These are phyloP conservation scores for Hymenoscyphus fructigenus DNA, from an alignment of 2,329 filamentous ascomycete species.

Conservation along the genomic window DNA sequence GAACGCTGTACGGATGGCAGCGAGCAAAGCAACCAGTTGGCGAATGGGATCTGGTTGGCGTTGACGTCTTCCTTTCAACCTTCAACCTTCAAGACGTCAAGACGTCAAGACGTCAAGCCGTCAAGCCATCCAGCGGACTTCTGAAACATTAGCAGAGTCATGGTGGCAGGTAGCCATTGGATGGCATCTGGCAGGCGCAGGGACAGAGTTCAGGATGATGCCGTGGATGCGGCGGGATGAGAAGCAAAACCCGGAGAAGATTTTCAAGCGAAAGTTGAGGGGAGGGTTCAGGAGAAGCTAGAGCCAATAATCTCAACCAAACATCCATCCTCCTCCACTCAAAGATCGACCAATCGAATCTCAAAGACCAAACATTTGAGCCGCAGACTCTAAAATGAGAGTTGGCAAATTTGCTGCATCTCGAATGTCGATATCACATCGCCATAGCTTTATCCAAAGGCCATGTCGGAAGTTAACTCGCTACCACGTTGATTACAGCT, in stretches of 20 bases:
- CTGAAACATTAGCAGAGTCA: constrained; percentile 2
- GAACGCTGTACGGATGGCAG: background rate
- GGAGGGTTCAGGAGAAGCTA: background rate
- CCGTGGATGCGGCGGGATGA: background rate
- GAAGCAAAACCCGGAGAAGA: background rate
- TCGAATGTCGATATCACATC: constrained; percentile 5
- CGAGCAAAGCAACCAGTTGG: background rate
- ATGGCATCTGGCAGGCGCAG: background rate
- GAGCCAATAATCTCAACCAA: background rate
- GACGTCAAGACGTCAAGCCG: background rate
- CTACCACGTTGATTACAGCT: background rate
- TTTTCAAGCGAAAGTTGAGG: background rate
- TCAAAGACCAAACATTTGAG: background rate
- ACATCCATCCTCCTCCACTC: background rate
- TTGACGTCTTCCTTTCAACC: background rate
- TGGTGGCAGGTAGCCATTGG: background rate
- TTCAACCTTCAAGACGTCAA: background rate
- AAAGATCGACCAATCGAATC: constrained; percentile 1
- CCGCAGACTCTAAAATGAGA: constrained; percentile 1
- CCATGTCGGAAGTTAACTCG: constrained; percentile 3
- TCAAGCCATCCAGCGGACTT: constrained; percentile 1
- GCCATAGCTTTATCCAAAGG: background rate
- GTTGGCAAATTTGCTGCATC: constrained; percentile 2
- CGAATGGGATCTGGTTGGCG: too few relatives aligned
- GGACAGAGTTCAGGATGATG: background rate